These are phyloP conservation scores for Fusarium sambucinum DNA, from an alignment of 2,329 filamentous ascomycete genomes.

Conservation along the genomic window DNA sequence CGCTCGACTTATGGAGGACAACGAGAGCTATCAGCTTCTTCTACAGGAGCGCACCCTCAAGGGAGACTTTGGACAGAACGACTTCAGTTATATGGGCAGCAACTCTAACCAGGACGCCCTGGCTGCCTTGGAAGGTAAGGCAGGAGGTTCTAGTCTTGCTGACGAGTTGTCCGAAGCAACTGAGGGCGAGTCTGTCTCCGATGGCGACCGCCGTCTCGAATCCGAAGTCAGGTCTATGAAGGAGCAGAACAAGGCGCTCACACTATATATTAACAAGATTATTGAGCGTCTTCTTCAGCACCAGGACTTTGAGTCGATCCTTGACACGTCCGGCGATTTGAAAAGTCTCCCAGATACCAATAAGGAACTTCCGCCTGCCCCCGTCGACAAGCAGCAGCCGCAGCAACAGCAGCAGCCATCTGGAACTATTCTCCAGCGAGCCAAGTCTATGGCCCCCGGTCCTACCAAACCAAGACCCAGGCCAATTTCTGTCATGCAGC, in stretches of 20 bases:
- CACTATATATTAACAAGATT: slow-evolving; percentile 98
- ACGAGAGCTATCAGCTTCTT: slow-evolving; percentile 96
- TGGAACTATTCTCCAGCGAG: slow-evolving; percentile 68
- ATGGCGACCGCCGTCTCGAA: slow-evolving; percentile 77
- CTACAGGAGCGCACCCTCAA: slow-evolving; percentile 95
- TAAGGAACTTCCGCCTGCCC: slow-evolving; percentile 86
- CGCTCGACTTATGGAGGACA: slow-evolving; percentile 96
- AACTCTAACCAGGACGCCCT: slow-evolving; percentile 73
- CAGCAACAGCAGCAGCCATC: slow-evolving; percentile 51
- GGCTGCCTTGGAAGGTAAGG: slow-evolving; percentile 71
- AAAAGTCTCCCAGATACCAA: slow-evolving; percentile 66
- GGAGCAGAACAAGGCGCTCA: slow-evolving; percentile 97
- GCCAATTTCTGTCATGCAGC: slow-evolving; percentile 69
- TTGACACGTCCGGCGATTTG: slow-evolving; percentile 79
- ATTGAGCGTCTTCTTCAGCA: slow-evolving; percentile 95
- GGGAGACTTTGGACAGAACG: slow-evolving; percentile 86
- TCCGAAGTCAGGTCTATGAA: slow-evolving; percentile 81
- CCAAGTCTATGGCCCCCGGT: slow-evolving; percentile 70
- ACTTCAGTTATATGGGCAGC: slow-evolving; percentile 77
- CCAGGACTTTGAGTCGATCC: slow-evolving; percentile 93
- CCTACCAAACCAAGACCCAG: slow-evolving; percentile 61
- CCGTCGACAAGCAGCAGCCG: slow-evolving; percentile 52
- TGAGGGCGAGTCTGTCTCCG: slow-evolving; percentile 67
- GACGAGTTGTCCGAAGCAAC: slow-evolving; percentile 84
- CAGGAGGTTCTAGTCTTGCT: slow-evolving; percentile 73